These are phyloP conservation scores for Pseudozyma pruni DNA, from an alignment of 1,284 basidiomycete genomes.

Conservation along the genomic window DNA sequence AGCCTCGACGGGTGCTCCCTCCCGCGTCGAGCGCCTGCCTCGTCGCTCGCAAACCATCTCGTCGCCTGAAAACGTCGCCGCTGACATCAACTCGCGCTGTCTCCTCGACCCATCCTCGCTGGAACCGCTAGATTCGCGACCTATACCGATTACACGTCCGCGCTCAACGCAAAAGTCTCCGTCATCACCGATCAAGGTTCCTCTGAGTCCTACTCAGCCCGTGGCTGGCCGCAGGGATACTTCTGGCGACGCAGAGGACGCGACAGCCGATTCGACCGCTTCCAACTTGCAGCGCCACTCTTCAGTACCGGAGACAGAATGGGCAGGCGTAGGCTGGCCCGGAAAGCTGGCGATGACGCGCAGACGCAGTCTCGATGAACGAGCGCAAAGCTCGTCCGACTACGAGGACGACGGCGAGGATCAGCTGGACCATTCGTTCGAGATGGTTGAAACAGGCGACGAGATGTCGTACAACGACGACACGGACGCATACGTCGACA, in stretches of 20 bases:
- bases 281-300: conserved; percentile 43
- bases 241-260: background rate
- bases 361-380: conserved; percentile 35
- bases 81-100: conserved; percentile 18
- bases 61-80: conserved; percentile 38
- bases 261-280: conserved; percentile 2
- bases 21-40: conserved; percentile 7
- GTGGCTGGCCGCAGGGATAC: conserved; percentile 2
- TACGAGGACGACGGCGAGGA: conserved; percentile 44
- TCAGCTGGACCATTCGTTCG: conserved; percentile 26
- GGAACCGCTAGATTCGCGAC: conserved; percentile 38
- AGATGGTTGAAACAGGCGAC: conserved; percentile 13
- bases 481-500: conserved; percentile 17
- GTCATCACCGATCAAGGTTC: conserved; percentile 6
- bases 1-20: background rate
- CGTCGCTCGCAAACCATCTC: conserved; percentile 39
- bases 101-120: conserved; percentile 28
- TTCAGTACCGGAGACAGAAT: conserved; percentile 43
- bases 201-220: conserved; percentile 2
- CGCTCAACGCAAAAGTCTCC: conserved; percentile 3
- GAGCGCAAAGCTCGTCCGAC: conserved; percentile 34
- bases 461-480: conserved; percentile 14
- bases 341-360: conserved; percentile 31
- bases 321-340: conserved; percentile 35
- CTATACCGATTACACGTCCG: conserved; percentile 36